A percentile compares a stretch with the other conserved stretches of the same genome.
Conservation (phyloP, 2,329 filamentous ascomycete genomes). For the Scedosporium boydii region DNA sequence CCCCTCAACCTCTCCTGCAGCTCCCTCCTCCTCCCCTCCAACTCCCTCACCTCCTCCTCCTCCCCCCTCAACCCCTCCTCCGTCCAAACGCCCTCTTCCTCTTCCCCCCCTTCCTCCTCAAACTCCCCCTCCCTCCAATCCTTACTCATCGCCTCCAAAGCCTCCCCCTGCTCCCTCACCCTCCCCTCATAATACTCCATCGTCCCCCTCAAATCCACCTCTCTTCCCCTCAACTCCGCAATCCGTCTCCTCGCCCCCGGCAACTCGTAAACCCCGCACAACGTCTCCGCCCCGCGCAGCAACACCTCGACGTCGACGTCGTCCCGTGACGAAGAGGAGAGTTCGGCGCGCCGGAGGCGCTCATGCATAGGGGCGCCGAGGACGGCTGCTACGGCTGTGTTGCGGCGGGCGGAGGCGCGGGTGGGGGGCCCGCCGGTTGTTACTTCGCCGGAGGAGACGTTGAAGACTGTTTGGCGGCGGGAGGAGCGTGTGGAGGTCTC, state of each 20-base stretch:
- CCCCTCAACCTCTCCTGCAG: too few relatives aligned
- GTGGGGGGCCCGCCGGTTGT: slow-evolving; percentile 44
- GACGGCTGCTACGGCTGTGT: slow-evolving; percentile 83
- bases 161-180: slow-evolving; percentile 65
- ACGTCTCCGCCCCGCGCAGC: slow-evolving; percentile 77
- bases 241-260: slow-evolving; percentile 73
- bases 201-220: slow-evolving; percentile 63
- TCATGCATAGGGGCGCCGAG: slow-evolving; percentile 81
- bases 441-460: slow-evolving; percentile 53
- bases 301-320: slow-evolving; percentile 83
- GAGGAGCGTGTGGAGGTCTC: slow-evolving; percentile 20
- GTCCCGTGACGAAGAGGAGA: slow-evolving; percentile 31
- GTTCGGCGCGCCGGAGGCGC: slow-evolving; percentile 56
- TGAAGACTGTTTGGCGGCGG: slow-evolving; percentile 56
- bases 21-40: too few relatives aligned
- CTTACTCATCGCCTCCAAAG: slow-evolving; percentile 65
- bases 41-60: slow-evolving; percentile 53
- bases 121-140: slow-evolving; percentile 10
- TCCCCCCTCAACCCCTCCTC: slow-evolving; percentile 60
- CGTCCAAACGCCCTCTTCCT: slow-evolving; percentile 41
- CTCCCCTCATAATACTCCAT: slow-evolving; percentile 71
- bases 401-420: slow-evolving; percentile 47
- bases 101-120: slow-evolving; percentile 20
- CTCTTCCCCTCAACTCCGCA: slow-evolving; percentile 57
- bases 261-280: slow-evolving; percentile 79